Base-by-base conservation (phyloP, 441 rosid genomes). In the Isatis lusitanica region DNA sequence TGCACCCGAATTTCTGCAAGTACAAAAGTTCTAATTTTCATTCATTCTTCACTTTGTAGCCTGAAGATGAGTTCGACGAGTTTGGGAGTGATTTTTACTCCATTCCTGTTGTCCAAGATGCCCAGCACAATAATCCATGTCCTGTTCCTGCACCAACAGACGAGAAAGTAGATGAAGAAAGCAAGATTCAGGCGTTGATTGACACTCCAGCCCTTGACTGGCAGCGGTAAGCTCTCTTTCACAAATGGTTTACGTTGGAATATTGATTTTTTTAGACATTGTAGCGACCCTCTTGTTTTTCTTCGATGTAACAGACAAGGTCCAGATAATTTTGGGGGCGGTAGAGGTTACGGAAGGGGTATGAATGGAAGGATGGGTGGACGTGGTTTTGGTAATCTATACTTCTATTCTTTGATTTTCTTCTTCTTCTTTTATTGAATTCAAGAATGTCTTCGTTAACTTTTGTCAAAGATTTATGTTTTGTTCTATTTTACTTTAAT, bases 321-420 rank as follows among this genome's bases (percentile, higher is more conserved):
- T 75, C 74, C 81, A 18, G 99, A 89, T 78, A 83, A 84, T 74
- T 89, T 88, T 90, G 94, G 86, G 63, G 73, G 88, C 75, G 97
- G 98, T 68, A 87, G 98, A 86, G 98, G 99, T 77, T 93, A 86
- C 65, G 97, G 97, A 58, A 86, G 99, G 92, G 98, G 99, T 52
- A 82, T 87, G 90, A 85, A 65, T 74, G 98, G 97, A 65, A 86
- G 99, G 79, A 87, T 87, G 86, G 94, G 96, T 15, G 93, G 96
- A 38, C 98, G 97, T 83, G 97, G 99, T 83, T 93, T 90, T 73
- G 99, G 98, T 96, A 80, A 88, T 79, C 80, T 58, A 7, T 65
- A 63, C 68, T 69, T 16, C 24, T 40, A 11, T 68, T 56, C 7
- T 38, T 40, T 70, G 2, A 12, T 9, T 16, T 39, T 66, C 38